These are phyloP conservation scores for Collybia sordida DNA, from an alignment of 768 basidiomycete genomes.

Conservation along the genomic window DNA sequence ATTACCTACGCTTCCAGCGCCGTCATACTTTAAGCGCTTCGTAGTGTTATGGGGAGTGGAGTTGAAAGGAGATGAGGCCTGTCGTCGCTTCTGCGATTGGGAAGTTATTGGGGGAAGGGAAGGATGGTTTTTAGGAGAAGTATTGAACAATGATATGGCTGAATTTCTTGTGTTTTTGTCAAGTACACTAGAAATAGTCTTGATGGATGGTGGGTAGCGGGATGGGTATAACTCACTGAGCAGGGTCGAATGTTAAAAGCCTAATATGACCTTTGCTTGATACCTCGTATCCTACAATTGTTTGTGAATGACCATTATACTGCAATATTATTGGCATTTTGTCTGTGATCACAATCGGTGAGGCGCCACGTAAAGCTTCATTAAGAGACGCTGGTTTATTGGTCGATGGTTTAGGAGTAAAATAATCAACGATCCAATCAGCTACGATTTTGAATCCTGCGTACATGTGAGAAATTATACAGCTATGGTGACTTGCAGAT, in stretches of 20 bases:
- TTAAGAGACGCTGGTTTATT: constrained; percentile 38
- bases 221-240: constrained; percentile 39
- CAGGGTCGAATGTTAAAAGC: constrained; percentile 80
- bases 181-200: constrained; percentile 8
- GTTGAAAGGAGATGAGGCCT: too few relatives aligned
- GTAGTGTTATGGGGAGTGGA: too few relatives aligned
- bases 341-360: constrained; percentile 54
- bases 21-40: too few relatives aligned
- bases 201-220: not conserved
- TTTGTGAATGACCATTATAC: constrained; percentile 83
- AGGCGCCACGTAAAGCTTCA: constrained; percentile 49
- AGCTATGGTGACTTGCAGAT: not conserved
- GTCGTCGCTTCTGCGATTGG: constrained; percentile 2
- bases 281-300: constrained; percentile 82
- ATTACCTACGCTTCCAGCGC: too few relatives aligned
- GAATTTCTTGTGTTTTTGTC: constrained; percentile 1
- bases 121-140: not conserved
- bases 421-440: constrained; percentile 79
- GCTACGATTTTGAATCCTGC: constrained; percentile 49
- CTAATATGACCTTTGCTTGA: constrained; percentile 54
- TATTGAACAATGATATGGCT: constrained; percentile 7
- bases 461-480: not conserved
- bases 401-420: constrained; percentile 33
- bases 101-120: not conserved
- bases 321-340: constrained; percentile 85